phyloP scores from a whole-genome alignment of 495 filamentous ascomycete species.

The Aspergillus olivimuriae region DNA sequence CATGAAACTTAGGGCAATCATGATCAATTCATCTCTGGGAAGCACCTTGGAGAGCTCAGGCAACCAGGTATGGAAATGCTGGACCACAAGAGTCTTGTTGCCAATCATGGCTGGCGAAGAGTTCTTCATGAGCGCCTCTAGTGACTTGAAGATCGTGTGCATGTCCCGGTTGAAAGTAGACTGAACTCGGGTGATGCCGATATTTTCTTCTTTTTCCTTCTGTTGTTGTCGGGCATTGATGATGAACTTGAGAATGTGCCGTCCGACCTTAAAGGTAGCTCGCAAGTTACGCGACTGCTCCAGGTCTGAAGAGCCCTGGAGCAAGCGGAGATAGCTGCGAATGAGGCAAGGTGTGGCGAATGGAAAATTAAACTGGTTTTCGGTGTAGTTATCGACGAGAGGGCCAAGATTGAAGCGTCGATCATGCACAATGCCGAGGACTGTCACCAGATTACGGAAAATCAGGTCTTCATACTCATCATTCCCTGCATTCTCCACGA shows the following conservation, averaged over 20 bases:
- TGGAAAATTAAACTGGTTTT: slow-evolving; percentile 84
- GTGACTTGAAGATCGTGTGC: slow-evolving; percentile 77
- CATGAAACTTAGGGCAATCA: slow-evolving; percentile 89
- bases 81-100: slow-evolving; percentile 89
- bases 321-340: slow-evolving; percentile 73
- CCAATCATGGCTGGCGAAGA: slow-evolving; percentile 78
- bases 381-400: slow-evolving; percentile 86
- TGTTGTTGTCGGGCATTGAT: slow-evolving; percentile 83
- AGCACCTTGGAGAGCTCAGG: slow-evolving; percentile 77
- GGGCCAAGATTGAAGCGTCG: slow-evolving; percentile 86
- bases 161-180: slow-evolving; percentile 79
- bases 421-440: slow-evolving; percentile 91
- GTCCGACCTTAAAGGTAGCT: slow-evolving; percentile 90
- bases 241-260: slow-evolving; percentile 91
- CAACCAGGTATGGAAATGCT: slow-evolving; percentile 95
- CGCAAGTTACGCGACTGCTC: slow-evolving; percentile 78
- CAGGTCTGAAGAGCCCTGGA: slow-evolving; percentile 70
- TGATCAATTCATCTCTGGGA: slow-evolving; percentile 74
- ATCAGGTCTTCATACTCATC: slow-evolving; percentile 90
- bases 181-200: slow-evolving; percentile 74
- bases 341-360: slow-evolving; percentile 91
- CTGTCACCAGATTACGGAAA: slow-evolving; percentile 81
- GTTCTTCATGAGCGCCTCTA: slow-evolving; percentile 85
- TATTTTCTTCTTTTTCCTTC: slow-evolving; percentile 78
- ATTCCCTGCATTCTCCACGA: slow-evolving; percentile 81